Evolutionary conservation across 2,329 filamentous ascomycete species (phyloP), one percentile per base, ranked within the genome.

Genomic region (Pseudophaeomoniella oleicola): DNA sequence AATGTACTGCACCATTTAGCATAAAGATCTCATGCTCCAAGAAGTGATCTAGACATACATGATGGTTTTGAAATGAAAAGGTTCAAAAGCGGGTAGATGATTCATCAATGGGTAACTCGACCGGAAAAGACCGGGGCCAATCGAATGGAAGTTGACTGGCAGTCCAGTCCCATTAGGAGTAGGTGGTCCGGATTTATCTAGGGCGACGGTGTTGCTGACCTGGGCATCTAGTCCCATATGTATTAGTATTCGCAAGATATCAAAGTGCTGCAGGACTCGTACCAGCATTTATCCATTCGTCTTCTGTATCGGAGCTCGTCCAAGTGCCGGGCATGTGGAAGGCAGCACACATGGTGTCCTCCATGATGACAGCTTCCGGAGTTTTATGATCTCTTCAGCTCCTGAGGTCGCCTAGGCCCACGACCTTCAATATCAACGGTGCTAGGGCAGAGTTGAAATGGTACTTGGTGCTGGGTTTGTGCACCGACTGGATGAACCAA

Each of bases 141-240:
- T 79, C 17, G 75, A 61, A 13, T 80, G 83, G 56, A 88, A 94
- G 52, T 94, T 94, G 44, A 61, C 49, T 1, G 82, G 81, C n/a
- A 53, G 37, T 34, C 52, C 46, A 37, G 45, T 42, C 30, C 53
- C 48, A 39, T 50, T 46, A 35, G 54, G 48, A 22, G 51, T 56
- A 19, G 56, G 48, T 22, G 52, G 50, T 34, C 52, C 49, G 15
- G 47, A 50, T 35, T 46, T 42, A 34, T 50, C 47, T 10, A 43
- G 22, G 2, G 39, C 39, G 12, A 46, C 45, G 30, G 44, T 43
- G 19, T 42, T 44, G n/a, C 22, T 27, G n/a, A n/a, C n/a, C n/a
- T n/a, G n/a, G n/a, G n/a, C n/a, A n/a, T n/a, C n/a, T n/a, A n/a
- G n/a, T n/a, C n/a, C n/a, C n/a, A n/a, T n/a, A n/a, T n/a, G n/a